These are phyloP conservation scores for Lophium mytilinum DNA, from an alignment of 495 filamentous ascomycete genomes.

Conservation along the genomic window DNA sequence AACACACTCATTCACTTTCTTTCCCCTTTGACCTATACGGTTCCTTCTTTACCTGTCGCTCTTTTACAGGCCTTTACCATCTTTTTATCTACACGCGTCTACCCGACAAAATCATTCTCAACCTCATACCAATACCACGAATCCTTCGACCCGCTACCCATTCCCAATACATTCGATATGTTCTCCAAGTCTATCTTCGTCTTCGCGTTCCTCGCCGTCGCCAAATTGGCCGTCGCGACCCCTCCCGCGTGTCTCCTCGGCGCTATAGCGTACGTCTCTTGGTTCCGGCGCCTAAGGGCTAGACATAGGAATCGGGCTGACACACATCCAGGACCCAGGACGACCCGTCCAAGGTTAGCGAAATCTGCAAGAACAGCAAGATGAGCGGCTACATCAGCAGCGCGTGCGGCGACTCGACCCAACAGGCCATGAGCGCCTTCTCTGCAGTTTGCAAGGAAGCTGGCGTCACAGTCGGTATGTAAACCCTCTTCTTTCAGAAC, in stretches of 20 bases:
- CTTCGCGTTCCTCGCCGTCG: conserved; percentile 29
- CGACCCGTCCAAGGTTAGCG: conserved; percentile 28
- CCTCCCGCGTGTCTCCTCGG: conserved; percentile 38
- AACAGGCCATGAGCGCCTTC: conserved; percentile 27
- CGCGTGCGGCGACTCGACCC: conserved; percentile 22
- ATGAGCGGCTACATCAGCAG: conserved; percentile 22
- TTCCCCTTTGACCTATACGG: not conserved
- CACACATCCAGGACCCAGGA: conserved; percentile 28
- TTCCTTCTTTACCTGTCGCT: conserved; percentile 3
- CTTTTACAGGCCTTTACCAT: not conserved
- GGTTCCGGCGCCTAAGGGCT: not conserved
- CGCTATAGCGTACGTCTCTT: conserved; percentile 33
- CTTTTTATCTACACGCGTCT: not conserved
- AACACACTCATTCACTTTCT: conserved; percentile 2
- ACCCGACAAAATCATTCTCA: not conserved
- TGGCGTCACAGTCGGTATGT: conserved; percentile 32
- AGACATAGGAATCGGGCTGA: conserved; percentile 6
- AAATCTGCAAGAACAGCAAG: conserved; percentile 29
- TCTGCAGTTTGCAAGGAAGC: conserved; percentile 22
- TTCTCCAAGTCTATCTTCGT: conserved; percentile 31
- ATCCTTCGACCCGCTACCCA: not conserved
- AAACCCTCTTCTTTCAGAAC: not conserved
- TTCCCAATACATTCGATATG: conserved; percentile 22
- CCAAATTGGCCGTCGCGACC: conserved; percentile 28
- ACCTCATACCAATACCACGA: not conserved